phyloP scores from a whole-genome alignment of 148 eudicot species.

The Diospyros lotus region DNA sequence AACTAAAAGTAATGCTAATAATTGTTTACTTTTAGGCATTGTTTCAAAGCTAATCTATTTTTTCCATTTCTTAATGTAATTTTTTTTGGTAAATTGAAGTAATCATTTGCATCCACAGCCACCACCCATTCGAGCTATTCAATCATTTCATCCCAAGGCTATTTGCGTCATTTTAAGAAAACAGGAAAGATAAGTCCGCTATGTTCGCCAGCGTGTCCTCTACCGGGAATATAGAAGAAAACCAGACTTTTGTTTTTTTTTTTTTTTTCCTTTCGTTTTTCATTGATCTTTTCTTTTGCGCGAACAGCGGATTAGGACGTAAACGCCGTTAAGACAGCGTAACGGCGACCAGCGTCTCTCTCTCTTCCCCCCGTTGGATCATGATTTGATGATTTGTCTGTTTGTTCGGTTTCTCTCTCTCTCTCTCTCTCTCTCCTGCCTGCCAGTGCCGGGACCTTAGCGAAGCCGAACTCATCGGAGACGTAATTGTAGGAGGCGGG shows the following conservation, averaged over 20 bases:
- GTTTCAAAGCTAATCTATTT: too few species aligned
- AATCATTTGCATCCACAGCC: too few species aligned
- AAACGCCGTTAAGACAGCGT: background rate
- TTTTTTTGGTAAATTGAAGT: too few species aligned
- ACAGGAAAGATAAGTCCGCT: too few species aligned
- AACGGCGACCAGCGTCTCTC: conserved; percentile 11
- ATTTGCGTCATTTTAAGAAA: background rate
- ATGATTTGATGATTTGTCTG: background rate
- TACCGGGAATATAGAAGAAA: background rate
- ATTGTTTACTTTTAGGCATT: too few species aligned
- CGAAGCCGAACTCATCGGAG: conserved; percentile 8
- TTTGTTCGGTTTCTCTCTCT: conserved; percentile 3
- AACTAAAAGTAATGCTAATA: too few species aligned
- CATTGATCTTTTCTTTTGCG: too few species aligned
- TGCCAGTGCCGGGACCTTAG: too few species aligned
- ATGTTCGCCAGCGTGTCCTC: background rate
- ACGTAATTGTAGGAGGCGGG: conserved; percentile 11
- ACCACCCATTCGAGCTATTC: too few species aligned
- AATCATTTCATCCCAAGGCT: background rate
- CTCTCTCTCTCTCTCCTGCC: conserved; percentile 17
- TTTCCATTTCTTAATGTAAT: too few species aligned
- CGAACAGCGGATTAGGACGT: background rate
- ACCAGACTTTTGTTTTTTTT: background rate
- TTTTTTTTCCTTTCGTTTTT: too few species aligned
- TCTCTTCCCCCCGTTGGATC: conserved; percentile 1